Evolutionary conservation across 495 filamentous ascomycete species (phyloP), one percentile per base, ranked within the genome.

Genomic region (Talaromyces proteolyticus): DNA sequence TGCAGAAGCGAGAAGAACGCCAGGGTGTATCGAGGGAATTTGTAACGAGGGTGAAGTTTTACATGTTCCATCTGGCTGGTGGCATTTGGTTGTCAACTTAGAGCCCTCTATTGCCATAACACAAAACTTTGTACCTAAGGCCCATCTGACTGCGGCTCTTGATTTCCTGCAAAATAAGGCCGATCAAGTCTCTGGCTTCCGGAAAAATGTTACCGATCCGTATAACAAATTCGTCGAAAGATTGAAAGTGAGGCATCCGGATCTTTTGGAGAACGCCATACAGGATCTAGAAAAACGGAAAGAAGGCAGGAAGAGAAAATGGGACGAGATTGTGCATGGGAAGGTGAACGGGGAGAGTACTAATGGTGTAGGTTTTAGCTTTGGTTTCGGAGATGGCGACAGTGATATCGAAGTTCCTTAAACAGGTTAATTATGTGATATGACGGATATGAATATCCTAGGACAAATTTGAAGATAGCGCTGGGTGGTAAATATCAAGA

Each of bases 31-130:
- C 20, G 93, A 98, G 68, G 93, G 92, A 0, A 79, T 97, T 26
- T 98, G 93, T 62, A 65, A 68, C 47, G 84, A 85, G 44, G 93
- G 93, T 17, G 93, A 98, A 61, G 87, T 98, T 26, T 64, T 98
- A 45, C 89, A 98, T 61, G 93, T 98, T 25, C 93, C 93, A 2
- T 80, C 77, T 14, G 91, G 93, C 6, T 98, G 93, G 91, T 98
- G 91, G 87, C 93, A 98, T 72, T 69, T 96, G 25, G 93, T 98
- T 18, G 85, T 97, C 21, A 98, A 98, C 56, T 65, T 95, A 18
- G 81, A 87, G 47, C 73, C 80, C 3, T 84, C 87, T 11, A 86
- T 96, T 52, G 93, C 93, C 16, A 80, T 98, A 44, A 98, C 93
- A 11, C 92, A 97, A 57, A 98, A 98, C 63, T 97, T 98, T 61